Conservation (phyloP, 371 early-diverging fungal species). For the Mortierella sp. region DNA sequence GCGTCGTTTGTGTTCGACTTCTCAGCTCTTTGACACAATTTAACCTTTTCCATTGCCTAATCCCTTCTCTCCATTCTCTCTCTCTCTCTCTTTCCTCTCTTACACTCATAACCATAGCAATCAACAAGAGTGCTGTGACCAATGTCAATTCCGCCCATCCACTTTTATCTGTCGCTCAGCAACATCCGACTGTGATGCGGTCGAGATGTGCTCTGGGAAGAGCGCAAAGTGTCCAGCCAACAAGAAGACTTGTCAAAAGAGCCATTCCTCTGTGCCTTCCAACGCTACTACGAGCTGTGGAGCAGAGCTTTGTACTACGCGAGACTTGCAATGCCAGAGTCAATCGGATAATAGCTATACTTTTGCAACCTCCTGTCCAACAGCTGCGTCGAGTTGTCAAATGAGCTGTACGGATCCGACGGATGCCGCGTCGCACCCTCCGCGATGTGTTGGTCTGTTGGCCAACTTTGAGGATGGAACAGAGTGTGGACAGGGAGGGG, state of each 20-base stretch:
- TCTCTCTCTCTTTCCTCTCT: not conserved
- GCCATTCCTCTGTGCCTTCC: not conserved
- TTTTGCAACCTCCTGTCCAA: slow-evolving; percentile 70
- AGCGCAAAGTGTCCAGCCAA: slow-evolving; percentile 39
- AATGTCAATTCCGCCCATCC: slow-evolving; percentile 79
- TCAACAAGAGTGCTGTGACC: slow-evolving; percentile 77
- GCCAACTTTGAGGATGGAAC: slow-evolving; percentile 92
- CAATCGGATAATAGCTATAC: slow-evolving; percentile 56
- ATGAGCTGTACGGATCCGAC: slow-evolving; percentile 28
- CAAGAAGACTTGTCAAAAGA: slow-evolving; percentile 33
- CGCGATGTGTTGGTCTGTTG: slow-evolving; percentile 74
- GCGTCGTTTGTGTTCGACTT: not conserved
- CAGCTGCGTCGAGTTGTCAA: slow-evolving; percentile 59
- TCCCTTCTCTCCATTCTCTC: not conserved
- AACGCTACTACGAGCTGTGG: slow-evolving; percentile 25
- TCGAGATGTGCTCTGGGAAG: slow-evolving; percentile 84
- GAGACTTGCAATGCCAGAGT: slow-evolving; percentile 84
- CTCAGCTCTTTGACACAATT: not conserved
- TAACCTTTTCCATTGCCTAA: not conserved
- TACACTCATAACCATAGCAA: slow-evolving; percentile 65
- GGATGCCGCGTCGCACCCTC: not conserved
- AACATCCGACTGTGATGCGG: slow-evolving; percentile 81
- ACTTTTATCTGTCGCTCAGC: slow-evolving; percentile 80
- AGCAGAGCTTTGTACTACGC: slow-evolving; percentile 83
- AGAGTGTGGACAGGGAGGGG: slow-evolving; percentile 82